Conservation (phyloP, 1,284 basidiomycete genomes). For the Athelia sp. region DNA sequence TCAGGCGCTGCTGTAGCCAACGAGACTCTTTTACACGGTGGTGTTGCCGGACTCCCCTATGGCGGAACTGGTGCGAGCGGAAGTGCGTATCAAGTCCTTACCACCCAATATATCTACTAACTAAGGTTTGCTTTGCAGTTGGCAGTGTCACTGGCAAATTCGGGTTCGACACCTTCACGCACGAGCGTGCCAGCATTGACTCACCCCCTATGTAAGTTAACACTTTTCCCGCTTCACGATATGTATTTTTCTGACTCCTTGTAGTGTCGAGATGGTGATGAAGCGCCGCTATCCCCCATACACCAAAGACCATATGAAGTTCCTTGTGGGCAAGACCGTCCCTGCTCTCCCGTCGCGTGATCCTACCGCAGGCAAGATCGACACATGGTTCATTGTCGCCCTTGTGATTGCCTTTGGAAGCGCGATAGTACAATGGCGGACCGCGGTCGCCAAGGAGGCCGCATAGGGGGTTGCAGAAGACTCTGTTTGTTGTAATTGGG, state of each 20-base stretch:
- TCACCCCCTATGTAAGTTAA: conserved; percentile 31
- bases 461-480: too few species aligned
- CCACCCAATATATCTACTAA: conserved; percentile 1
- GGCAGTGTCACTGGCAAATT: conserved; percentile 39
- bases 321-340: too few species aligned
- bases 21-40: conserved; percentile 30
- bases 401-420: too few species aligned
- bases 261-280: neutral
- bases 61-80: conserved; percentile 42
- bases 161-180: conserved; percentile 43
- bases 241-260: neutral
- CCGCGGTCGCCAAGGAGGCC: too few species aligned
- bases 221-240: neutral
- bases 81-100: conserved; percentile 16
- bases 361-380: too few species aligned
- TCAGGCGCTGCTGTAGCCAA: conserved; percentile 35
- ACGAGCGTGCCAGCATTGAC: conserved; percentile 37
- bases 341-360: too few species aligned
- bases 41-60: conserved; percentile 33
- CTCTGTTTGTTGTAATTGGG: too few species aligned
- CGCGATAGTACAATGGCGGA: too few species aligned
- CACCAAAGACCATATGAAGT: neutral
- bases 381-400: too few species aligned
- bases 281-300: neutral
- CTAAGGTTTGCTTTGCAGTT: conserved; percentile 24